phyloP scores from a whole-genome alignment of 148 eudicot genomes.

The Rheum nobile region DNA sequence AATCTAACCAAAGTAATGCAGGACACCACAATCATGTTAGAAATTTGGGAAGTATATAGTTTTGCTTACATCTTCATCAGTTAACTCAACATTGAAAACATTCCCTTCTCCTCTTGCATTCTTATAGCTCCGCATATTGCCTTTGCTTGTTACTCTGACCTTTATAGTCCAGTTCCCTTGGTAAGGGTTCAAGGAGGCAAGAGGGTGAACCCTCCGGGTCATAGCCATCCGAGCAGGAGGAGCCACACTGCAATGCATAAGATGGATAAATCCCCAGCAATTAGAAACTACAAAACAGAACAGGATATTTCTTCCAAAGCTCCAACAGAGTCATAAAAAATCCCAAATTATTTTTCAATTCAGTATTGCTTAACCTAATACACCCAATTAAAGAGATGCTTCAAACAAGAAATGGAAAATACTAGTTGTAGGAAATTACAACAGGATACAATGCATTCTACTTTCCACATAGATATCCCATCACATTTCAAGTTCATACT shows the following conservation, averaged over 20 bases:
- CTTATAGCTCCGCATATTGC: slow-evolving; percentile 54
- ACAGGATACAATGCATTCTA: neutral
- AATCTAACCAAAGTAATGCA: neutral
- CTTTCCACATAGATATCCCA: neutral
- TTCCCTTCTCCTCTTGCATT: slow-evolving; percentile 90
- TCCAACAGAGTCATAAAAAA: neutral
- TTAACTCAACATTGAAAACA: slow-evolving; percentile 91
- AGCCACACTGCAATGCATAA: slow-evolving; percentile 46
- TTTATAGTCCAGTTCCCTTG: slow-evolving; percentile 95
- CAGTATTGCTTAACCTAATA: neutral
- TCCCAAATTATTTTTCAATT: neutral
- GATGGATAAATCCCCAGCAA: neutral
- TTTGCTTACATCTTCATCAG: slow-evolving; percentile 88
- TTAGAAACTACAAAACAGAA: neutral
- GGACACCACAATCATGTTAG: neutral
- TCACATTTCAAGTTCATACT: neutral
- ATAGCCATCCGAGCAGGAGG: slow-evolving; percentile 89
- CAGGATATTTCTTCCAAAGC: neutral
- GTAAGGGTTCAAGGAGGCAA: slow-evolving; percentile 90
- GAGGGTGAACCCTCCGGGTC: slow-evolving; percentile 77
- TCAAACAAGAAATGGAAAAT: neutral
- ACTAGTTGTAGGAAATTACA: neutral
- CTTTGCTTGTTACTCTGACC: slow-evolving; percentile 85
- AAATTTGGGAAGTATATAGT: neutral
- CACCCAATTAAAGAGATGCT: neutral